Evolutionary conservation across 108 stramenopile genomes (phyloP).

Genomic region (Fistulifera pelliculosa): DNA sequence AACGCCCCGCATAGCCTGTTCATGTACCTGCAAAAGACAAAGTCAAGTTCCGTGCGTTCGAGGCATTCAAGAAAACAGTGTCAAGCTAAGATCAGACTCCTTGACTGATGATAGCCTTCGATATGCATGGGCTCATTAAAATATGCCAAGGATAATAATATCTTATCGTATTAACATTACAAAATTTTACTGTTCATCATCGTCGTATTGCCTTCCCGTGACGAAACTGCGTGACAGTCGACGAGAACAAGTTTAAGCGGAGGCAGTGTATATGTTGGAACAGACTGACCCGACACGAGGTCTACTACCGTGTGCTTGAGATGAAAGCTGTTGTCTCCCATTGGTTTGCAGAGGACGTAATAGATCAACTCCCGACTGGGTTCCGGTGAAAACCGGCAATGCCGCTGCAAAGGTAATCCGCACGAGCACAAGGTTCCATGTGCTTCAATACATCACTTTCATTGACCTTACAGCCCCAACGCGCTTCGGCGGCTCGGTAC

Average conservation of each 20-base stretch:
- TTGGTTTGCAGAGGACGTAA: slow-evolving; percentile 68
- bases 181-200: not conserved
- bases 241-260: slow-evolving; percentile 62
- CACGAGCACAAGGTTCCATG: slow-evolving; percentile 24
- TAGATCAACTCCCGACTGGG: slow-evolving; percentile 36
- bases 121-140: too few relatives aligned
- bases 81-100: not conserved
- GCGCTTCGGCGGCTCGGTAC: not conserved
- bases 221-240: slow-evolving; percentile 23
- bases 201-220: too few relatives aligned
- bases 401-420: slow-evolving; percentile 58
- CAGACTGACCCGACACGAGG: slow-evolving; percentile 21
- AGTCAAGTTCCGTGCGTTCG: slow-evolving; percentile 29
- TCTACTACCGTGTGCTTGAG: slow-evolving; percentile 57
- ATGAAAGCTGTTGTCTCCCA: slow-evolving; percentile 35
- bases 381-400: slow-evolving; percentile 37
- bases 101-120: not conserved
- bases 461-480: not conserved
- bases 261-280: slow-evolving; percentile 41
- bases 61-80: slow-evolving; percentile 20
- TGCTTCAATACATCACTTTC: slow-evolving; percentile 13
- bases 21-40: slow-evolving; percentile 18
- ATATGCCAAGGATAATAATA: not conserved
- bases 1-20: slow-evolving; percentile 8
- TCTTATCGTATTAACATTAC: not conserved